These are phyloP conservation scores for Corynascus novoguineensis DNA, from an alignment of 495 filamentous ascomycete genomes.

Conservation along the genomic window DNA sequence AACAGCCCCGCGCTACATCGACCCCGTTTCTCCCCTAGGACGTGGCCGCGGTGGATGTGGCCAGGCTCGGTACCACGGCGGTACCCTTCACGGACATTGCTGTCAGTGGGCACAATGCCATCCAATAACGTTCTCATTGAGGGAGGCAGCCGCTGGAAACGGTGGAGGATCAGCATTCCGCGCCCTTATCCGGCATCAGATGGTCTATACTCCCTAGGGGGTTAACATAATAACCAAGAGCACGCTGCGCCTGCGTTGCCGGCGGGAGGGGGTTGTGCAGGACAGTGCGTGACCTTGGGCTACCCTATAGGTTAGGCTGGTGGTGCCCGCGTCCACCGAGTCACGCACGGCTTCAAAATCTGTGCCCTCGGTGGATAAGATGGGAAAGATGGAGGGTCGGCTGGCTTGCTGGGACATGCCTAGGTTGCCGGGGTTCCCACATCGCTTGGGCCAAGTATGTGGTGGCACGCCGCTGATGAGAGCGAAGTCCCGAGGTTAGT, in stretches of 20 bases:
- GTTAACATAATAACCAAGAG: conserved; percentile 14
- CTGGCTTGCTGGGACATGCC: background rate
- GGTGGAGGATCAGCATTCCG: conserved; percentile 8
- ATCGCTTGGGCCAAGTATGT: background rate
- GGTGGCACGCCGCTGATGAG: background rate
- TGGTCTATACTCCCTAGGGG: conserved; percentile 12
- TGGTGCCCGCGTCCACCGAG: background rate
- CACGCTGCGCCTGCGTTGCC: background rate
- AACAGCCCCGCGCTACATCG: background rate
- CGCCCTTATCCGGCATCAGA: conserved; percentile 4
- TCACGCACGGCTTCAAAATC: conserved; percentile 1
- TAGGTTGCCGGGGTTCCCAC: background rate
- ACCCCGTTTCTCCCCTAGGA: conserved; percentile 5
- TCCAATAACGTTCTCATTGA: conserved; percentile 21
- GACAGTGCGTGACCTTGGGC: conserved; percentile 14
- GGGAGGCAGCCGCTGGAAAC: conserved; percentile 17
- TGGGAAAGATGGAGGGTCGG: background rate
- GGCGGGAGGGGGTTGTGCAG: conserved; percentile 10
- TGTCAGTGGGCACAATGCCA: conserved; percentile 17
- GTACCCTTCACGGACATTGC: conserved; percentile 22
- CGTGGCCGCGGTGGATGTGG: conserved; percentile 12
- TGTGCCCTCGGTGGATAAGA: background rate
- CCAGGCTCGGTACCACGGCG: conserved; percentile 28
- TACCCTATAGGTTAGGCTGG: conserved; percentile 9
- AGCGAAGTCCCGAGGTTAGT: background rate